phyloP scores from a whole-genome alignment of 352 stramenopile species.

The Phytopythium ostracodes region DNA sequence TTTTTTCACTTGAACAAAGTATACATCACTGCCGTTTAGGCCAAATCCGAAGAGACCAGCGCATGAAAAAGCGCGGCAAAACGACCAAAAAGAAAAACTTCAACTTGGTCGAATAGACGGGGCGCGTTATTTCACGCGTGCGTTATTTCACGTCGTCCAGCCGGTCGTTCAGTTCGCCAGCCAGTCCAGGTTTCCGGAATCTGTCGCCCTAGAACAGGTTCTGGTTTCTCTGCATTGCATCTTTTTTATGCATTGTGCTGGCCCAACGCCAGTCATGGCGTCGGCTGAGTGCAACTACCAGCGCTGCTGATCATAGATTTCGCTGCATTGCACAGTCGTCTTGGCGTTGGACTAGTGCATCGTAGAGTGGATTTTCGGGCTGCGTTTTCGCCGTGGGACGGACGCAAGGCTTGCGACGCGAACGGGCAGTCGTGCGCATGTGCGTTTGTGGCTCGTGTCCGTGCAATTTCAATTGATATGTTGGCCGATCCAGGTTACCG shows the following conservation, averaged over 20 bases:
- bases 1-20: conserved; percentile 1
- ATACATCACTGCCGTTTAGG: not conserved
- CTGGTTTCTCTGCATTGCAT: not conserved
- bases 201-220: not conserved
- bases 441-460: too few relatives aligned
- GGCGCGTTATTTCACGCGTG: not conserved
- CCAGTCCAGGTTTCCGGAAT: not conserved
- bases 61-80: too few relatives aligned
- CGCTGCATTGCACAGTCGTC: not conserved
- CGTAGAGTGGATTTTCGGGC: not conserved
- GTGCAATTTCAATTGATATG: not conserved
- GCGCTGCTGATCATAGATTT: not conserved
- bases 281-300: too few relatives aligned
- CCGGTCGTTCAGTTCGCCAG: too few relatives aligned
- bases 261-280: not conserved
- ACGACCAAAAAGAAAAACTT: not conserved
- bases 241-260: not conserved
- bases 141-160: too few relatives aligned
- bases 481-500: not conserved
- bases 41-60: too few relatives aligned
- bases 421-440: too few relatives aligned
- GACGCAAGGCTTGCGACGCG: too few relatives aligned
- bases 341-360: not conserved
- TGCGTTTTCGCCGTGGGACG: too few relatives aligned
- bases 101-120: not conserved